phyloP scores from a whole-genome alignment of 2,329 filamentous ascomycete species.

The Penicillium brevicompactum region DNA sequence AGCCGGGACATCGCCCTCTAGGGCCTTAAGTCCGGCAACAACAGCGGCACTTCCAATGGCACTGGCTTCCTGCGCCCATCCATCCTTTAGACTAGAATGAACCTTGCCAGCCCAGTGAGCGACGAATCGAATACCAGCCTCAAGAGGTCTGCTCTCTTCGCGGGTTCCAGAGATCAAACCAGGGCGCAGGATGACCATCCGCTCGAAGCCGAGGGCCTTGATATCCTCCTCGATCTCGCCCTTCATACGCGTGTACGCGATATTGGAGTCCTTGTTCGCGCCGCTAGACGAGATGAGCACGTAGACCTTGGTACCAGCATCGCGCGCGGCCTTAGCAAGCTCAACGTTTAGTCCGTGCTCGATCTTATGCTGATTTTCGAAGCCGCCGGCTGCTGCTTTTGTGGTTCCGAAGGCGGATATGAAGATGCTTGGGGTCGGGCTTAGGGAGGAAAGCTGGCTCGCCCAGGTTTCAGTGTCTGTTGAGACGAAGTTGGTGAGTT shows the following conservation, averaged over 20 bases:
- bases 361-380: slow-evolving; percentile 81
- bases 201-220: slow-evolving; percentile 71
- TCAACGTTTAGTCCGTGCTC: slow-evolving; percentile 85
- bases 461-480: slow-evolving; percentile 72
- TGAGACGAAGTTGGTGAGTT: slow-evolving; percentile 68
- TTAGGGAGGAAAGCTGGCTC: slow-evolving; percentile 56
- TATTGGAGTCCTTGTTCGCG: slow-evolving; percentile 54
- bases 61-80: slow-evolving; percentile 71
- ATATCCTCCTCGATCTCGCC: slow-evolving; percentile 80
- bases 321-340: slow-evolving; percentile 73
- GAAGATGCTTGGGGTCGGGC: slow-evolving; percentile 63
- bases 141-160: slow-evolving; percentile 61
- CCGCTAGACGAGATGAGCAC: slow-evolving; percentile 70
- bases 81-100: slow-evolving; percentile 59
- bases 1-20: slow-evolving; percentile 42
- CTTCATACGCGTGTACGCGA: slow-evolving; percentile 74
- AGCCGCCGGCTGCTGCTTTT: slow-evolving; percentile 69
- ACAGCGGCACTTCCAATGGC: slow-evolving; percentile 60
- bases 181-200: slow-evolving; percentile 72
- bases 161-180: slow-evolving; percentile 75
- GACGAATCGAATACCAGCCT: slow-evolving; percentile 59
- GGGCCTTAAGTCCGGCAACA: slow-evolving; percentile 41
- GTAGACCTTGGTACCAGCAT: slow-evolving; percentile 70
- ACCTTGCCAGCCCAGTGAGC: slow-evolving; percentile 60
- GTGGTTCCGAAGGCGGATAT: slow-evolving; percentile 83